Conservation (phyloP, 352 stramenopile species). For the Thraustotheca clavata region DNA sequence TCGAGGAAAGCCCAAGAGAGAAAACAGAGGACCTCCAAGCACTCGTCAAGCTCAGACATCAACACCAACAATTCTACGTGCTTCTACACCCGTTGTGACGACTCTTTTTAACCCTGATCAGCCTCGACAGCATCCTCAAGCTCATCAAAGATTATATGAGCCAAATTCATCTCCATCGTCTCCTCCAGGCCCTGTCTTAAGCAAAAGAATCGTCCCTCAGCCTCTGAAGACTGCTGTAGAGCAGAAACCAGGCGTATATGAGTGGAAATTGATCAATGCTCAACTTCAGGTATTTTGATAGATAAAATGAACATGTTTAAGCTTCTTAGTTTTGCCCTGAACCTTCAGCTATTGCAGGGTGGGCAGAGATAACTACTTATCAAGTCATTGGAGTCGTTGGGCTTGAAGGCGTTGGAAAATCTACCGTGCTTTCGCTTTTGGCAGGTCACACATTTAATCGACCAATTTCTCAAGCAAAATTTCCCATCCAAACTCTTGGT, state of each 20-base stretch:
- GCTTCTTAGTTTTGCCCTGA: constrained; percentile 5
- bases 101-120: constrained; percentile 18
- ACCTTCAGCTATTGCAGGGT: constrained; percentile 17
- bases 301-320: too few relatives aligned
- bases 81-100: background rate
- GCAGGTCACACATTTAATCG: background rate
- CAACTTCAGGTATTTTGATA: constrained; percentile 18
- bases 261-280: constrained; percentile 16
- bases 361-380: constrained; percentile 57
- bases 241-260: background rate
- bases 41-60: background rate
- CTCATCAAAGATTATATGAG: constrained; percentile 14
- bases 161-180: background rate
- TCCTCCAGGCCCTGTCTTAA: constrained; percentile 1
- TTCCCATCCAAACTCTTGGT: constrained; percentile 36
- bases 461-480: constrained; percentile 23
- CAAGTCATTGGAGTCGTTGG: constrained; percentile 59
- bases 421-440: constrained; percentile 54
- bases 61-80: constrained; percentile 13
- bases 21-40: background rate
- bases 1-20: background rate
- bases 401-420: constrained; percentile 64
- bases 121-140: background rate
- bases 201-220: background rate
- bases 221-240: background rate